These are phyloP conservation scores for Aspergillus sparsus DNA, from an alignment of 495 filamentous ascomycete genomes.

Conservation along the genomic window DNA sequence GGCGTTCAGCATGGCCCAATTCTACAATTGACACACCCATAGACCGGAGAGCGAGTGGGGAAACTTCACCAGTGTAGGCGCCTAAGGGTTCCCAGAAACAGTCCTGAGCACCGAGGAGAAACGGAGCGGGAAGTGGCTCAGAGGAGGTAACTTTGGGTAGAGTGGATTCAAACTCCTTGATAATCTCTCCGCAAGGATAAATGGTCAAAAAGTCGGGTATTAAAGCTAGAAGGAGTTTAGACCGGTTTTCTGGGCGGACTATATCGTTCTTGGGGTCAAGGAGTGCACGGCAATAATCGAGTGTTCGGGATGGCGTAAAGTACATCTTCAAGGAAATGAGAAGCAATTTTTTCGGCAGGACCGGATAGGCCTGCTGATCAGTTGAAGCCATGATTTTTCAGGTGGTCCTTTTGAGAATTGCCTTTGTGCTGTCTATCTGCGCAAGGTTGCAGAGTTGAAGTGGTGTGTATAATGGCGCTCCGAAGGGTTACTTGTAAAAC, in stretches of 20 bases:
- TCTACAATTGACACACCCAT: constrained; percentile 72
- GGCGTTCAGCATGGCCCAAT: constrained; percentile 77
- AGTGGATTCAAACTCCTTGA: constrained; percentile 40
- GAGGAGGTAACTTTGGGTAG: constrained; percentile 30
- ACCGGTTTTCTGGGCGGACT: constrained; percentile 49
- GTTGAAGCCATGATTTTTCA: constrained; percentile 20
- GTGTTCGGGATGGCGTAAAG: constrained; percentile 67
- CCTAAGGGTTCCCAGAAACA: constrained; percentile 61
- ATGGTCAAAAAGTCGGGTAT: constrained; percentile 77
- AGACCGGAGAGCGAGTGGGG: constrained; percentile 61
- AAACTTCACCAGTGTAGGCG: constrained; percentile 77
- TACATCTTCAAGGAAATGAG: constrained; percentile 86
- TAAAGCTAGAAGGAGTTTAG: constrained; percentile 83
- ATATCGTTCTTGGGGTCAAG: constrained; percentile 46
- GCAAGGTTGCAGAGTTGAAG: too few species aligned
- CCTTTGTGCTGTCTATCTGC: too few species aligned
- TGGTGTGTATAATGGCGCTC: too few species aligned
- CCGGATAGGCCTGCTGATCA: constrained; percentile 35
- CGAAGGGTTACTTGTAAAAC: too few species aligned
- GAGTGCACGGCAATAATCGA: constrained; percentile 60
- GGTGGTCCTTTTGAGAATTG: background rate
- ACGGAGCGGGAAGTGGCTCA: constrained; percentile 32
- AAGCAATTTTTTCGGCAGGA: constrained; percentile 64
- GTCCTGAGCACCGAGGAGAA: constrained; percentile 76
- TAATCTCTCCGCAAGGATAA: constrained; percentile 53